Evolutionary conservation across 176 grass and related monocot genomes (phyloP).

Genomic region (Echinochloa phyllopogon): DNA sequence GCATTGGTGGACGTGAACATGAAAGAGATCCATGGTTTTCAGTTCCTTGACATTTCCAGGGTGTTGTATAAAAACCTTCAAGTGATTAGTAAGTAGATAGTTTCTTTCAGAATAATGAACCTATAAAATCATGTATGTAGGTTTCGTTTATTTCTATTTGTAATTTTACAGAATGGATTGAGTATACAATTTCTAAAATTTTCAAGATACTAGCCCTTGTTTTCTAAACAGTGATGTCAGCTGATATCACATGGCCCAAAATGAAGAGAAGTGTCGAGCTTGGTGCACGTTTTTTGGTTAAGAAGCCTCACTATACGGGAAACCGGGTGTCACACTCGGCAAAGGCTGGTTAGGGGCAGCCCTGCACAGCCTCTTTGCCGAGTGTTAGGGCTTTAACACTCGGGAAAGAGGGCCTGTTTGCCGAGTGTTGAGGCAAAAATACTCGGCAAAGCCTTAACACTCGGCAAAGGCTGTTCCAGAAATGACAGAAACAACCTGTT

Average conservation of each 20-base stretch:
- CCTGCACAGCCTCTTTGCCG: no score
- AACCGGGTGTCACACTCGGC: no score
- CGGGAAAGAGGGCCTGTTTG: no score
- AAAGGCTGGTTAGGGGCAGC: no score
- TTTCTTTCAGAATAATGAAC: not conserved
- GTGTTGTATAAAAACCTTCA: conserved; percentile 29
- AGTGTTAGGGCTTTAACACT: no score
- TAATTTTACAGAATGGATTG: not conserved
- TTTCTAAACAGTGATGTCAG: conserved; percentile 35
- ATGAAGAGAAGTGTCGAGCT: conserved; percentile 34
- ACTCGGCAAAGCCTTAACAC: no score
- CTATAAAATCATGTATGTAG: not conserved
- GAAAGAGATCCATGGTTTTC: conserved; percentile 43
- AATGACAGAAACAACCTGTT: no score
- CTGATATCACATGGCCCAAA: not conserved
- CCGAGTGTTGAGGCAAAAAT: no score
- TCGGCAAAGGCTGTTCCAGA: no score
- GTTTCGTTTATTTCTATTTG: not conserved
- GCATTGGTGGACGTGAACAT: conserved; percentile 27
- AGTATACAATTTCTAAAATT: not conserved
- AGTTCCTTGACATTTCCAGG: conserved; percentile 29
- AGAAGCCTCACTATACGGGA: no score
- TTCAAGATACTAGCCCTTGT: not conserved
- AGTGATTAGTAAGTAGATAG: conserved; percentile 49
- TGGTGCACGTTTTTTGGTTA: conserved; percentile 42